phyloP scores from a whole-genome alignment of 768 basidiomycete genomes.

The Boletus bicolor region DNA sequence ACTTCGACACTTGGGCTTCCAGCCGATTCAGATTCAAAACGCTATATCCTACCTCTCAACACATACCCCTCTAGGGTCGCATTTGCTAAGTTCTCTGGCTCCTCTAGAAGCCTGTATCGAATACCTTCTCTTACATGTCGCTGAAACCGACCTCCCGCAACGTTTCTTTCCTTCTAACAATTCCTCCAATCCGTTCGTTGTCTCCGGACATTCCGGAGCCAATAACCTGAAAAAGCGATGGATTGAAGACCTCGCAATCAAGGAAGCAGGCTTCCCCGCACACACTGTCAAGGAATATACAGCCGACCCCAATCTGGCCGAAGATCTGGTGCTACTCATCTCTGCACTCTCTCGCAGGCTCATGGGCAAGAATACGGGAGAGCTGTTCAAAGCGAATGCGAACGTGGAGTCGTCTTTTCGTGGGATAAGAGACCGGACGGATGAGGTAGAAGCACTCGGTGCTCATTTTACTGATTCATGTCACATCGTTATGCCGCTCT shows the following conservation, averaged over 20 bases:
- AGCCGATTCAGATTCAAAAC: constrained; percentile 45
- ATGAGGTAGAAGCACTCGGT: constrained; percentile 55
- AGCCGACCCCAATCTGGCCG: constrained; percentile 33
- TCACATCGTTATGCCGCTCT: constrained; percentile 59
- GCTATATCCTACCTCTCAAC: constrained; percentile 54
- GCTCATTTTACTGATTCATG: constrained; percentile 44
- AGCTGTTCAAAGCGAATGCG: constrained; percentile 35
- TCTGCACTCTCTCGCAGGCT: constrained; percentile 53
- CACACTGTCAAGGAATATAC: constrained; percentile 61
- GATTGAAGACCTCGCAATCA: constrained; percentile 76
- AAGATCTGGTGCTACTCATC: constrained; percentile 55
- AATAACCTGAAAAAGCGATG: constrained; percentile 70
- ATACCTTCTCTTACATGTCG: constrained; percentile 76
- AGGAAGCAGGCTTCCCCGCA: constrained; percentile 80
- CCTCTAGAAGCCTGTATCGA: constrained; percentile 80
- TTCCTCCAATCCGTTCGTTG: constrained; percentile 68
- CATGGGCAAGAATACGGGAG: constrained; percentile 41
- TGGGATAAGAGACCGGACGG: constrained; percentile 20
- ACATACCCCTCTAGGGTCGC: constrained; percentile 56
- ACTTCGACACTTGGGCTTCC: constrained; percentile 68
- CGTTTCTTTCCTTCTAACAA: constrained; percentile 64
- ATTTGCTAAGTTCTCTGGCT: constrained; percentile 55
- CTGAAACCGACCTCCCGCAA: constrained; percentile 84
- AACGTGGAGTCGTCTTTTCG: constrained; percentile 11
- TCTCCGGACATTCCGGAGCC: constrained; percentile 57